Conservation (phyloP, 805 yeast genomes). For the Ogataea saltuana region DNA sequence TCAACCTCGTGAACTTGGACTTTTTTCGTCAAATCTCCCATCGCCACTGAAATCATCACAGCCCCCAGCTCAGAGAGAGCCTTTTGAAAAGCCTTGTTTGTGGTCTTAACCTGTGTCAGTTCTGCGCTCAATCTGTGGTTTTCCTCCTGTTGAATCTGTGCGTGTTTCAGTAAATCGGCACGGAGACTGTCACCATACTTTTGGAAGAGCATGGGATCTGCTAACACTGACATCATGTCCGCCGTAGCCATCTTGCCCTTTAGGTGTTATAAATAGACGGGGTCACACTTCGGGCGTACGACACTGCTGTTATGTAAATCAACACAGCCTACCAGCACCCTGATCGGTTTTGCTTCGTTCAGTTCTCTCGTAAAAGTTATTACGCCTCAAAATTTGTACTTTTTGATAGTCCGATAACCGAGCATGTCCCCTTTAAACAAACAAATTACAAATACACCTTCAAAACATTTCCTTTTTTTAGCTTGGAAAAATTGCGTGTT, state of each 20-base stretch:
- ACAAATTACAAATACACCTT: no score
- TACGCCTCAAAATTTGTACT: no score
- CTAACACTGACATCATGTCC: slow-evolving; percentile 23
- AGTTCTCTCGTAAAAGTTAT: no score
- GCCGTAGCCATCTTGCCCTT: slow-evolving; percentile 3
- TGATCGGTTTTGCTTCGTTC: no score
- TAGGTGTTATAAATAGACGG: not conserved
- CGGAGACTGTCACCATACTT: slow-evolving; percentile 25
- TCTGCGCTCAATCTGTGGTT: slow-evolving; percentile 19
- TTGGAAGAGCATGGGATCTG: slow-evolving; percentile 27
- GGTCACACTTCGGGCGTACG: not conserved
- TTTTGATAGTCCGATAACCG: no score
- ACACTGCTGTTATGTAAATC: no score
- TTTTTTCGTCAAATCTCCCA: slow-evolving; percentile 82
- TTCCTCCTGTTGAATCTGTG: slow-evolving; percentile 18
- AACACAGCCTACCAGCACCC: no score
- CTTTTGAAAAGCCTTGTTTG: slow-evolving; percentile 69
- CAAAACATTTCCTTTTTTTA: slow-evolving; percentile 1
- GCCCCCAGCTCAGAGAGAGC: slow-evolving; percentile 81
- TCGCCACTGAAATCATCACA: slow-evolving; percentile 84
- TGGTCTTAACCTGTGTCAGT: slow-evolving; percentile 32
- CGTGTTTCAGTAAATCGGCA: slow-evolving; percentile 17
- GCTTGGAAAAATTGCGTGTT: slow-evolving; percentile 1
- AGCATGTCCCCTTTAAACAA: no score
- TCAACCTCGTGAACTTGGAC: slow-evolving; percentile 73